phyloP scores from a whole-genome alignment of 345 rosid genomes.

The Populus nigra region DNA sequence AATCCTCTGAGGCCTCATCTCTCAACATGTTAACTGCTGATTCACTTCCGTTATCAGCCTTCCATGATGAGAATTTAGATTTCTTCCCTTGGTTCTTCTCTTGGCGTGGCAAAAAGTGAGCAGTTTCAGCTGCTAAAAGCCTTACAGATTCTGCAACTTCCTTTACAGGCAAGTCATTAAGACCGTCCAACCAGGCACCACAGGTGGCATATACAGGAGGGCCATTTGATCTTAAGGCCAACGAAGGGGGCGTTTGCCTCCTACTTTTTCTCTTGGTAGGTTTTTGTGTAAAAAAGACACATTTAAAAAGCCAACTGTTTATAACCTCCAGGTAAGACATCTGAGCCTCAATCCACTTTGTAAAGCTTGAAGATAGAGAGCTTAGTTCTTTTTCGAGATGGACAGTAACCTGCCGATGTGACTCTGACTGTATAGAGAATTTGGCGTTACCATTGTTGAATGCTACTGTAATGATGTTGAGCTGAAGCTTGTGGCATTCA shows the following conservation, averaged over 20 bases:
- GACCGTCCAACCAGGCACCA: constrained; percentile 65
- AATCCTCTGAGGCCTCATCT: constrained; percentile 58
- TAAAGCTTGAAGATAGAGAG: constrained; percentile 57
- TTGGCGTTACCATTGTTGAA: constrained; percentile 39
- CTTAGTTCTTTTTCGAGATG: constrained; percentile 67
- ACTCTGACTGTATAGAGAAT: constrained; percentile 57
- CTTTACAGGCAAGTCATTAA: constrained; percentile 45
- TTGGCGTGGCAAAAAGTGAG: constrained; percentile 63
- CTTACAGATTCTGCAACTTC: constrained; percentile 65
- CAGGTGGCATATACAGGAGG: constrained; percentile 81
- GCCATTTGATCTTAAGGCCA: constrained; percentile 35
- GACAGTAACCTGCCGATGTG: constrained; percentile 57
- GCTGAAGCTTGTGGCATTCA: constrained; percentile 84
- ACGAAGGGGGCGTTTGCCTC: constrained; percentile 12
- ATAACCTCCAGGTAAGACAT: constrained; percentile 61
- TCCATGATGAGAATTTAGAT: constrained; percentile 17
- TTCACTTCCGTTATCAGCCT: constrained; percentile 38
- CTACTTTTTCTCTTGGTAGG: constrained; percentile 37
- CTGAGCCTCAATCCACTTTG: constrained; percentile 76
- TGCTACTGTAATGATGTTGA: constrained; percentile 51
- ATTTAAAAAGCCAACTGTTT: constrained; percentile 68
- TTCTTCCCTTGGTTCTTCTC: constrained; percentile 69
- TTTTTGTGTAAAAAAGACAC: constrained; percentile 40
- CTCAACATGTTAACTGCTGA: constrained; percentile 36
- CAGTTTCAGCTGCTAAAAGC: constrained; percentile 55